These are phyloP conservation scores for Blastomyces silverae DNA, from an alignment of 2,329 filamentous ascomycete species.

Conservation along the genomic window DNA sequence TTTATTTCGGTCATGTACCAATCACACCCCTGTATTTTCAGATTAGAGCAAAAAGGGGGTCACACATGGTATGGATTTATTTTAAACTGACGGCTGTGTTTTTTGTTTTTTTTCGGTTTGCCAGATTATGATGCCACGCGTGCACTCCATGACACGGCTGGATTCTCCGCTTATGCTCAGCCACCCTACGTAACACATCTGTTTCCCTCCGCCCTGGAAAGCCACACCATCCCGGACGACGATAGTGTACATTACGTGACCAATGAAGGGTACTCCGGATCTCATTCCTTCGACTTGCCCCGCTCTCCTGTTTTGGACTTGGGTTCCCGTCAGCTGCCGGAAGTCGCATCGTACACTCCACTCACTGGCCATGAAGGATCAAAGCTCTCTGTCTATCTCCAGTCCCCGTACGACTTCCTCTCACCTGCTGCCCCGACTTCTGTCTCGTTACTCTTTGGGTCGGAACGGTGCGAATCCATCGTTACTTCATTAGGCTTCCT, in stretches of 20 bases:
- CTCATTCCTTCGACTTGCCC: constrained; percentile 52
- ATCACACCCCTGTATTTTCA: background rate
- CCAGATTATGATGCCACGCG: constrained; percentile 36
- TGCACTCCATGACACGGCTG: constrained; percentile 36
- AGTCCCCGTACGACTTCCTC: constrained; percentile 67
- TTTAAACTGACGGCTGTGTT: constrained; percentile 15
- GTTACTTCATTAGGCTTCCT: constrained; percentile 55
- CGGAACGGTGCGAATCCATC: constrained; percentile 62
- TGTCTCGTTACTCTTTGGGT: constrained; percentile 69
- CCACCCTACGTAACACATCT: constrained; percentile 37
- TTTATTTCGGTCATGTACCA: constrained; percentile 1
- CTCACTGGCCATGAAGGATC: constrained; percentile 61
- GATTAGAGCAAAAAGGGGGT: background rate
- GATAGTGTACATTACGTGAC: constrained; percentile 38
- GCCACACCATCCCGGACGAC: constrained; percentile 37
- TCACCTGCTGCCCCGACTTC: constrained; percentile 44
- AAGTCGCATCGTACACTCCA: constrained; percentile 65
- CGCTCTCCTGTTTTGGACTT: constrained; percentile 61
- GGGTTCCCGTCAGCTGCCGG: constrained; percentile 53
- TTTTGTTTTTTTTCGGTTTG: constrained; percentile 12
- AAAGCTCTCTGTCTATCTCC: constrained; percentile 65
- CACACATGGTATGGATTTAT: constrained; percentile 8
- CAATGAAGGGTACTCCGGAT: constrained; percentile 34
- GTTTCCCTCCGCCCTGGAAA: constrained; percentile 38
- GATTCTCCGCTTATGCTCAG: constrained; percentile 39